Conservation (phyloP, 805 yeast species). For the Gaillardinia entomophila region DNA sequence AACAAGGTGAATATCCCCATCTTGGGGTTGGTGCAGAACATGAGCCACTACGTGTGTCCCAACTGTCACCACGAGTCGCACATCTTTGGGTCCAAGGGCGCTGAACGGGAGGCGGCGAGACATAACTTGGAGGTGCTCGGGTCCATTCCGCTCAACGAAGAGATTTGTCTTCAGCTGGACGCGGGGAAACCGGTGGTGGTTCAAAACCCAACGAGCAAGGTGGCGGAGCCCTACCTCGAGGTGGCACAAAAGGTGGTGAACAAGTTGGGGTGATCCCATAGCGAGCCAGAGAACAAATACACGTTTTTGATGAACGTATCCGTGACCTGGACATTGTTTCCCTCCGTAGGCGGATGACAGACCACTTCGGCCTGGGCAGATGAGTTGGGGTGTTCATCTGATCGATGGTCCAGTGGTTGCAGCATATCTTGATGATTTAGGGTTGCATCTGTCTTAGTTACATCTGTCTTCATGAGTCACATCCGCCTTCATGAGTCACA, state of each 20-base stretch:
- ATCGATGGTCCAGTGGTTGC: too few relatives aligned
- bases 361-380: too few relatives aligned
- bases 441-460: too few relatives aligned
- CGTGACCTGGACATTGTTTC: too few relatives aligned
- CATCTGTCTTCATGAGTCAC: too few relatives aligned
- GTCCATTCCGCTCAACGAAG: slow-evolving; percentile 59
- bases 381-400: too few relatives aligned
- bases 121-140: slow-evolving; percentile 52
- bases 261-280: slow-evolving; percentile 4
- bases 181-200: slow-evolving; percentile 59
- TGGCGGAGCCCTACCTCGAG: slow-evolving; percentile 39
- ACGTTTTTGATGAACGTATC: too few relatives aligned
- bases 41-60: slow-evolving; percentile 75
- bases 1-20: slow-evolving; percentile 66
- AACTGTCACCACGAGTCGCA: slow-evolving; percentile 70
- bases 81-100: slow-evolving; percentile 66
- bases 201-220: slow-evolving; percentile 27
- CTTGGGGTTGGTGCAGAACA: slow-evolving; percentile 73
- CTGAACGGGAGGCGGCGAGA: slow-evolving; percentile 43
- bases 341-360: too few relatives aligned
- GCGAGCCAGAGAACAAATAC: slow-evolving; percentile 1
- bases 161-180: slow-evolving; percentile 58
- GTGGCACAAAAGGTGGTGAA: slow-evolving; percentile 38
- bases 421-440: too few relatives aligned
- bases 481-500: too few relatives aligned